These are phyloP conservation scores for Zanthoxylum bungeanum DNA, from an alignment of 345 rosid genomes.

Conservation along the genomic window DNA sequence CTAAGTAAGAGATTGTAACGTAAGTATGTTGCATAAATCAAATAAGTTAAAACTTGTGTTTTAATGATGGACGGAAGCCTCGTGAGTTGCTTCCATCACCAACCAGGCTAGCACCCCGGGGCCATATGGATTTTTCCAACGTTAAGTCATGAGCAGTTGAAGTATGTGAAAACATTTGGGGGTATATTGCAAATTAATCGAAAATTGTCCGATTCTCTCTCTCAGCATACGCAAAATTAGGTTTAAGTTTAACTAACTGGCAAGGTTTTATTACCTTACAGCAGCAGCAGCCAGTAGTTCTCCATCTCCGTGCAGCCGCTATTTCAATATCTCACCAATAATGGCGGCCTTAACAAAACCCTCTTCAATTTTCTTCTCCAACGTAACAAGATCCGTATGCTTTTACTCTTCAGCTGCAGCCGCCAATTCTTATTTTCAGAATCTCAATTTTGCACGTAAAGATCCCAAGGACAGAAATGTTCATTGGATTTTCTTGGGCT, in stretches of 20 bases:
- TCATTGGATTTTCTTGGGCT: conserved; percentile 94
- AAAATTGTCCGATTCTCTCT: not conserved
- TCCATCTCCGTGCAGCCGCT: conserved; percentile 5
- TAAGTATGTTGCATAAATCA: too few relatives aligned
- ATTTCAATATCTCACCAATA: not conserved
- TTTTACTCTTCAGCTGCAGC: conserved; percentile 17
- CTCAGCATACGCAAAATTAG: not conserved
- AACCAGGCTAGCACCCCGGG: too few relatives aligned
- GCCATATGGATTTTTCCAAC: too few relatives aligned
- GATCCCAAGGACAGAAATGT: conserved; percentile 59
- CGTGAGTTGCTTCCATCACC: too few relatives aligned
- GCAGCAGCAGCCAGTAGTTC: not conserved
- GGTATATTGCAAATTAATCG: not conserved
- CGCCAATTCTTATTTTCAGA: conserved; percentile 16
- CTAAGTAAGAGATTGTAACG: too few relatives aligned
- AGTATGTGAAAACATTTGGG: not conserved
- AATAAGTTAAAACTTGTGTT: too few relatives aligned
- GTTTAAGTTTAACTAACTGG: not conserved
- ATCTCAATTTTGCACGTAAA: conserved; percentile 23
- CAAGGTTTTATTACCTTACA: not conserved
- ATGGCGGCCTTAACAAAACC: conserved; percentile 54
- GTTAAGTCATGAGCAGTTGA: too few relatives aligned
- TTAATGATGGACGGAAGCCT: too few relatives aligned
- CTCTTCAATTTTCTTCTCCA: conserved; percentile 23
- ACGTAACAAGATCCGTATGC: conserved; percentile 19